These are phyloP conservation scores for Flaveria bidentis DNA, from an alignment of 129 eudicot genomes.

Conservation along the genomic window DNA sequence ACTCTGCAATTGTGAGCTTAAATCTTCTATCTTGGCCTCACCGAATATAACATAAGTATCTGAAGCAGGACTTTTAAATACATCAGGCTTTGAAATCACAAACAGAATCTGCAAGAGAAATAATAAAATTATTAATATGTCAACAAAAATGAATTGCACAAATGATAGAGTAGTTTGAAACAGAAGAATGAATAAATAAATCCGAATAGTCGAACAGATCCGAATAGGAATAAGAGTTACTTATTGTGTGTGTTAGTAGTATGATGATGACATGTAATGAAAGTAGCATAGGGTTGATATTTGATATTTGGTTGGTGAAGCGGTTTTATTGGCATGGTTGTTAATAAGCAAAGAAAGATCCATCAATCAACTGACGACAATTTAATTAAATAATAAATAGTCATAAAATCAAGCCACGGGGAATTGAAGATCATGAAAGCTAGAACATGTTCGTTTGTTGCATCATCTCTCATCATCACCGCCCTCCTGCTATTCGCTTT, in stretches of 20 bases:
- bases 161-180: neutral
- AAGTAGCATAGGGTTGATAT: no score
- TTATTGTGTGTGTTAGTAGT: no score
- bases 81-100: slow-evolving; percentile 33
- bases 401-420: no score
- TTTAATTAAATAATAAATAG: no score
- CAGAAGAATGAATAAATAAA: neutral
- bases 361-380: neutral
- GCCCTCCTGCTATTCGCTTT: slow-evolving; percentile 22
- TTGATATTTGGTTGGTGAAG: no score
- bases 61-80: slow-evolving; percentile 31
- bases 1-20: slow-evolving; percentile 32
- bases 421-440: slow-evolving; percentile 14
- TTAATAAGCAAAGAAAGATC: no score
- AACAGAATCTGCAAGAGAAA: slow-evolving; percentile 26
- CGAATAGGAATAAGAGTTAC: neutral
- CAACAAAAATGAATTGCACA: no score
- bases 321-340: no score
- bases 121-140: neutral
- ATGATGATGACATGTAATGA: no score
- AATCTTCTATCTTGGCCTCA: slow-evolving; percentile 31
- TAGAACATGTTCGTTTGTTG: slow-evolving; percentile 11
- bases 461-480: slow-evolving; percentile 22
- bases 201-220: slow-evolving; percentile 17
- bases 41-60: slow-evolving; percentile 31